Evolutionary conservation across 2,329 filamentous ascomycete species (phyloP), one percentile per base, ranked within the genome.

Genomic region (Sodiomyces alkalinus): DNA sequence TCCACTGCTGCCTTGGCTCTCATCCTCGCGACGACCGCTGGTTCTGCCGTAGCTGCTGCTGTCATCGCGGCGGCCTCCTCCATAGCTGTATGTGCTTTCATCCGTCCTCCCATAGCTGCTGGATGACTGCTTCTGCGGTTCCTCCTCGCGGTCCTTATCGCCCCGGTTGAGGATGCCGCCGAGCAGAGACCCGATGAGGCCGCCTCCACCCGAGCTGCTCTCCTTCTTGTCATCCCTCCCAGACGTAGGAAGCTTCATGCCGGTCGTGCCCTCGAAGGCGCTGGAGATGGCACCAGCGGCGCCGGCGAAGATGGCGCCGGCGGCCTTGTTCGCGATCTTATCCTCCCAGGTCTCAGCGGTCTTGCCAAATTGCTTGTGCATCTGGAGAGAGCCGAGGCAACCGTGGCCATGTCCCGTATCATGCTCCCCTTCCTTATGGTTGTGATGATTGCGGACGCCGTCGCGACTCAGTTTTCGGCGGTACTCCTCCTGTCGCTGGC

Each of bases 381-480:
- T 80, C 38, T 74, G 68, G 8, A 93, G 61, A 52, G 85, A 85
- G 34, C 80, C 74, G 35, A 57, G 62, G 45, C 83, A 92, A 28
- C 83, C 83, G 47, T 93, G 82, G 9, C 80, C 80, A 46, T 86
- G 82, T 5, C 86, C 86, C 29, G 69, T 75, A 51, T 94, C 85
- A 11, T 83, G 56, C 8, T 87, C 77, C 17, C 81, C 82, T 41
- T 82, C 74, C 52, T 82, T 87, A 56, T 94, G 86, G 52, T 94
- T 94, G 35, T 76, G 64, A 11, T 80, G 80, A 26, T 70, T 62
- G 48, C 74, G 50, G 27, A 94, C 82, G 33, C 87, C 86, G 0
- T 78, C 62, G 12, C 82, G 74, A 41, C 76, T 81, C 25, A 94
- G 66, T 54, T 85, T 79, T 28, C 64, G 54, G 31, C 82, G 76